phyloP scores from a whole-genome alignment of 2,329 filamentous ascomycete genomes.

The Penicillium oxalicum region DNA sequence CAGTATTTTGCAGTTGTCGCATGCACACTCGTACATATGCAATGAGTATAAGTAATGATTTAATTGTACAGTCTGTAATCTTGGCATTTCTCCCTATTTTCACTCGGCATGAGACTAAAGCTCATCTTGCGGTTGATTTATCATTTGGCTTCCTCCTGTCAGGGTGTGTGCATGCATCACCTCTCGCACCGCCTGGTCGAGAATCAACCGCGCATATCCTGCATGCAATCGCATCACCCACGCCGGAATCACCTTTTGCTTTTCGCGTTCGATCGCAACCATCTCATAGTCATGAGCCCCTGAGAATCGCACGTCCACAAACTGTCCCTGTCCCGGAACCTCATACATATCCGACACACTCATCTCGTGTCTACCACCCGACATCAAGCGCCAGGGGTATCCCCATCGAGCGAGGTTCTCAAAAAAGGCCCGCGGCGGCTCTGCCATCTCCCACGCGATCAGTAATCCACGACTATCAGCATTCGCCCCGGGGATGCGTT shows the following conservation, averaged over 20 bases:
- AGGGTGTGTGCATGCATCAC: conserved; percentile 1
- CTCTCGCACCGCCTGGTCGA: conserved; percentile 20
- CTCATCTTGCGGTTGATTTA: background rate
- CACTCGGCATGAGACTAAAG: no score
- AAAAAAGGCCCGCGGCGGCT: conserved; percentile 19
- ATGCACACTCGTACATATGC: no score
- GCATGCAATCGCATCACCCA: conserved; percentile 22
- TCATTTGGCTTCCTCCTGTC: background rate
- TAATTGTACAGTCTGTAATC: no score
- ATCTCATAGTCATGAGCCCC: conserved; percentile 26
- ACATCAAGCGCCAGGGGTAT: conserved; percentile 26
- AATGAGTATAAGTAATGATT: no score
- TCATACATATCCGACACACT: conserved; percentile 22
- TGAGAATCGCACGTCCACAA: conserved; percentile 25
- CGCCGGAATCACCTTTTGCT: conserved; percentile 21
- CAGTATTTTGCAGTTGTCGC: no score
- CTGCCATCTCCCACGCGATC: conserved; percentile 16
- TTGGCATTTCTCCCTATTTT: no score
- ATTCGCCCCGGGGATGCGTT: conserved; percentile 6
- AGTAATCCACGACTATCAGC: conserved; percentile 17
- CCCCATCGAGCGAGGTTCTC: conserved; percentile 24
- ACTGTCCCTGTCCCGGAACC: conserved; percentile 3
- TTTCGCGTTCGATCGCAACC: conserved; percentile 14
- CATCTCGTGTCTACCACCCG: conserved; percentile 22
- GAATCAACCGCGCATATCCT: conserved; percentile 22